phyloP scores from a whole-genome alignment of 257 asterid genomes.

The Dorcoceras hygrometricum region DNA sequence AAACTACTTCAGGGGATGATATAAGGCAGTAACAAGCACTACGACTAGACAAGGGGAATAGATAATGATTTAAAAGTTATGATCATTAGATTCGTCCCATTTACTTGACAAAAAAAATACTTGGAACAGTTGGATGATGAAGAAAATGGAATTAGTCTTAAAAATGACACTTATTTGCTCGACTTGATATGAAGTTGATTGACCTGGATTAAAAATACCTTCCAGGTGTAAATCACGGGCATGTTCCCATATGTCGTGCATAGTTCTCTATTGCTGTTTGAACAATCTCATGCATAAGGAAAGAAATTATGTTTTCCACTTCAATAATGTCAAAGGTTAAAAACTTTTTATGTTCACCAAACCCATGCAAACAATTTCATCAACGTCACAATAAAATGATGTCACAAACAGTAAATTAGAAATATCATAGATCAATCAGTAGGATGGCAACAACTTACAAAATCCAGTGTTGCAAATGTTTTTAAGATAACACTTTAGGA shows the following conservation, averaged over 20 bases:
- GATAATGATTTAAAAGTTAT: background rate
- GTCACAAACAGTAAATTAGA: background rate
- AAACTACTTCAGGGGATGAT: slow-evolving; percentile 1
- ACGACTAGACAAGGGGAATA: background rate
- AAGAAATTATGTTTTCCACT: background rate
- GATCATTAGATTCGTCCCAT: background rate
- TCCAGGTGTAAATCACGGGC: background rate
- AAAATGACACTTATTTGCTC: background rate
- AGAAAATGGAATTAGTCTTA: background rate
- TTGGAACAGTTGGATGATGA: background rate
- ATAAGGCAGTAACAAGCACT: background rate
- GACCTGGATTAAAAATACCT: background rate
- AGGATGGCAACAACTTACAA: slow-evolving; percentile 4
- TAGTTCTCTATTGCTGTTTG: background rate
- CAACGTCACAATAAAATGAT: background rate
- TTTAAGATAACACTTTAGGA: background rate
- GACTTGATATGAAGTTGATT: background rate
- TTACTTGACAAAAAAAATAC: background rate
- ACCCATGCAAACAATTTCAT: background rate
- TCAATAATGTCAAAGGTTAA: background rate
- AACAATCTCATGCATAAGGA: background rate
- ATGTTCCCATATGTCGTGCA: background rate
- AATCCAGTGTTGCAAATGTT: background rate
- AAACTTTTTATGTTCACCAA: background rate
- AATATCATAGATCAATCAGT: background rate